These are phyloP conservation scores for Starmera stellimalicola DNA, from an alignment of 1,139 yeast species.

Conservation along the genomic window DNA sequence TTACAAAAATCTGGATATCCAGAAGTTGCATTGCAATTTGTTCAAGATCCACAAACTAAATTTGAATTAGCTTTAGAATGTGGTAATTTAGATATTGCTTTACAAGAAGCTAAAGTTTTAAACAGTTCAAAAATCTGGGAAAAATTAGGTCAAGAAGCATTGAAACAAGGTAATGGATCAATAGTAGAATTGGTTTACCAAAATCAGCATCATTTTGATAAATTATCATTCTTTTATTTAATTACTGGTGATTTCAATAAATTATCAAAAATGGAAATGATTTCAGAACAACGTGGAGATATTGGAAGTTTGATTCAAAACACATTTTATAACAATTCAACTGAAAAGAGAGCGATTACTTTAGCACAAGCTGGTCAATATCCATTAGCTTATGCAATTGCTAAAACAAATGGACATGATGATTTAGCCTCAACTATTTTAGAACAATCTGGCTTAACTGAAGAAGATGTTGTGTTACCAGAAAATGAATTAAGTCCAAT, in stretches of 20 bases:
- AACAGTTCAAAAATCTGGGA: conserved; percentile 70
- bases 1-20: conserved; percentile 95
- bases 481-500: conserved; percentile 29
- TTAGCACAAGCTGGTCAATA: conserved; percentile 71
- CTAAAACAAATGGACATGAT: conserved; percentile 75
- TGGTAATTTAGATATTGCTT: conserved; percentile 81
- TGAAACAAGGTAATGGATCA: conserved; percentile 80
- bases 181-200: conserved; percentile 86
- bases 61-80: conserved; percentile 94
- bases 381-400: conserved; percentile 90
- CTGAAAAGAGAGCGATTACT: conserved; percentile 66
- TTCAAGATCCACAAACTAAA: conserved; percentile 91
- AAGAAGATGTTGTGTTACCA: conserved; percentile 60
- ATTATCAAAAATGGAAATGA: conserved; percentile 73
- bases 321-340: conserved; percentile 67
- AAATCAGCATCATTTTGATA: conserved; percentile 78
- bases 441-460: conserved; percentile 56
- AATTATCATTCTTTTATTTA: conserved; percentile 79
- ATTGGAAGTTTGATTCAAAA: conserved; percentile 74
- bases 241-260: conserved; percentile 73
- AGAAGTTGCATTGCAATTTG: conserved; percentile 89
- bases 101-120: conserved; percentile 76
- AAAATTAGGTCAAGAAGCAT: conserved; percentile 75
- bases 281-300: conserved; percentile 87
- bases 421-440: conserved; percentile 67